A percentile compares a stretch with the other conserved stretches of the same genome.
phyloP scores from a whole-genome alignment of 352 stramenopile genomes.

The Phytophthora idaei region DNA sequence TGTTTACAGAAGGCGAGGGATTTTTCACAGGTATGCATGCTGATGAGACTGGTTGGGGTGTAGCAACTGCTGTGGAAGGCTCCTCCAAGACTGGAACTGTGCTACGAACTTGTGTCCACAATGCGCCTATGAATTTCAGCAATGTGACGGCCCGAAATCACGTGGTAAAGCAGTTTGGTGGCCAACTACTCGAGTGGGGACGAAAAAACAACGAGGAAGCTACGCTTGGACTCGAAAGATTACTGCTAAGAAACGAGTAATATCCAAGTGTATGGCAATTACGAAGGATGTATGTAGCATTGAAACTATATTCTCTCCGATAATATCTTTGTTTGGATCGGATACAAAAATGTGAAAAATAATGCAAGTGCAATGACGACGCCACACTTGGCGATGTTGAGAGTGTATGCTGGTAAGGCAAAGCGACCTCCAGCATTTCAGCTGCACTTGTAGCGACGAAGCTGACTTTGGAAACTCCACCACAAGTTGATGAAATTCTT shows the following conservation, averaged over 20 bases:
- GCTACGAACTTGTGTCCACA: slow-evolving; percentile 13
- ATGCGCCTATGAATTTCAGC: slow-evolving; percentile 20
- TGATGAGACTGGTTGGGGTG: slow-evolving; percentile 27
- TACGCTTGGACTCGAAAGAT: slow-evolving; percentile 10
- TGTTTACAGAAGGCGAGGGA: slow-evolving; percentile 25
- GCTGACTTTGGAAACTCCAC: too few species aligned
- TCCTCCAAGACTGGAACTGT: slow-evolving; percentile 5
- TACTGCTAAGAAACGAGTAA: neutral
- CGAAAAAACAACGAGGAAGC: slow-evolving; percentile 11
- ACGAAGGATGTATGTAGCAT: too few species aligned
- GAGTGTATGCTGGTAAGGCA: too few species aligned
- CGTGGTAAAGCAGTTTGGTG: slow-evolving; percentile 9
- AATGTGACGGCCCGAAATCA: neutral
- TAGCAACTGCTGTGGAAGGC: slow-evolving; percentile 5
- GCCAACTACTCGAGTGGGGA: slow-evolving; percentile 5
- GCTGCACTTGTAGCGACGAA: too few species aligned
- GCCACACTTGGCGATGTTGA: too few species aligned
- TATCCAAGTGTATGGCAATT: too few species aligned
- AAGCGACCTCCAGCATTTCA: too few species aligned
- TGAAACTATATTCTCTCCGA: too few species aligned
- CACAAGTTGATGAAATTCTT: too few species aligned
- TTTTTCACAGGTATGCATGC: slow-evolving; percentile 20
- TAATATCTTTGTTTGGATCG: too few species aligned
- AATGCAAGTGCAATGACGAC: too few species aligned
- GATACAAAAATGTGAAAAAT: too few species aligned